Evolutionary conservation across 1,284 basidiomycete species (phyloP), one percentile per base, ranked within the genome.

Genomic region (Chalciporus sp.): DNA sequence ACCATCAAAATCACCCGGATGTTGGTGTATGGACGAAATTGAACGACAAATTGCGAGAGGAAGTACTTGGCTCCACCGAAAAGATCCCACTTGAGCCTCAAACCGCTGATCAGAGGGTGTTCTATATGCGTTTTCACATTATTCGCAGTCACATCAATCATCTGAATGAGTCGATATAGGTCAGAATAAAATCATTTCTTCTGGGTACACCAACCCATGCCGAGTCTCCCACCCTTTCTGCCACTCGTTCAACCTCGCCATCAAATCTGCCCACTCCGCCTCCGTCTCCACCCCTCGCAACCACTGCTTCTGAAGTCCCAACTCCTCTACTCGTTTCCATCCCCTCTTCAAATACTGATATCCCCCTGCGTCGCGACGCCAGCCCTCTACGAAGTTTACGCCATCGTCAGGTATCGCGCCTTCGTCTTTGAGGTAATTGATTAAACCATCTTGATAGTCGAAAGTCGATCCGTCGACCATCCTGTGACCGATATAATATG

Each of bases 381-480:
- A 83, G 9, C 62, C 51, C 62, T 83, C 81, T 7, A 81, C 79
- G 55, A 70, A 82, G 23, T 73, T 75, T 56, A 62, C 66, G 2
- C 76, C 76, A 44, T 76, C 71, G 48, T 77, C 59, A 10, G 75
- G 73, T 39, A 81, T 65, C 8, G 66, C 73, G 40, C 74, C 74
- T 55, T 67, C 62, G 42, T 66, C 57, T 63, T 80, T 79, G 49
- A 83, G 63, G 52, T 74, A 74, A n/a, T 72, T 68, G n/a, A 82
- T 70, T 1, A 83, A 66, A 14, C 65, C 62, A 51, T 83, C 78
- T 62, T 81, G 78, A 58, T 83, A 82, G 48, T 76, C 76, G 50
- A 74, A 74, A 8, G 73, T 68, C 20, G 71, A 73, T 20, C 70
- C 67, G 11, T 70, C 67, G 17, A 77, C 62, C 58, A 82, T 71